These are phyloP conservation scores for Hericium alpestre DNA, from an alignment of 768 basidiomycete genomes.

Conservation along the genomic window DNA sequence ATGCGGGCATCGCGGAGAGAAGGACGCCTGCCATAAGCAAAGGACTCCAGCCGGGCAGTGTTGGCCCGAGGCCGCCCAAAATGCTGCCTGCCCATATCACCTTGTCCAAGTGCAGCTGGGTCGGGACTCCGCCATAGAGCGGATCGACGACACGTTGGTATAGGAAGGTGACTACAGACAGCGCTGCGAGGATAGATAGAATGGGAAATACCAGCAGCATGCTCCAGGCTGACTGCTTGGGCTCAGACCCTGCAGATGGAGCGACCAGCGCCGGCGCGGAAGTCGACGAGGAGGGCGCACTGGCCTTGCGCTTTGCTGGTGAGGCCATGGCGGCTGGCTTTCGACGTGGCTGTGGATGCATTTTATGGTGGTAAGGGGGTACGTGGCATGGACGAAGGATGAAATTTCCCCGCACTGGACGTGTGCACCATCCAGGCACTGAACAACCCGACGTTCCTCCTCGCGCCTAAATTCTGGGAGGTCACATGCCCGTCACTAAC, in stretches of 20 bases:
- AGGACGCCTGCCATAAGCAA: constrained; percentile 29
- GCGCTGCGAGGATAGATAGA: constrained; percentile 16
- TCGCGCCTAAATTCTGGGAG: background rate
- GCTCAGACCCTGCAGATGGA: background rate
- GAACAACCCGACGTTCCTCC: background rate
- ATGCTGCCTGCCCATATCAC: constrained; percentile 24
- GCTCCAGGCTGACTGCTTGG: background rate
- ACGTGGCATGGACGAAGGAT: background rate
- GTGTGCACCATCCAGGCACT: background rate
- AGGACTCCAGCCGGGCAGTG: constrained; percentile 22
- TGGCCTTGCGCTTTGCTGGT: background rate
- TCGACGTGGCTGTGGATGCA: constrained; percentile 10
- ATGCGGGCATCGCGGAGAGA: constrained; percentile 39
- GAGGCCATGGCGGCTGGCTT: constrained; percentile 2
- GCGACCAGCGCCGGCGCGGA: background rate
- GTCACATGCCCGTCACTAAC: background rate
- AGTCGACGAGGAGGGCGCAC: background rate
- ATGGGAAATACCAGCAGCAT: constrained; percentile 18
- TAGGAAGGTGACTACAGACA: constrained; percentile 50
- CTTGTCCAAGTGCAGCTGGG: constrained; percentile 36
- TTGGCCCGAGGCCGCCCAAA: constrained; percentile 24
- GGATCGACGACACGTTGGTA: constrained; percentile 60
- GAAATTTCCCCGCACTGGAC: background rate
- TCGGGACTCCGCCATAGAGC: constrained; percentile 54
- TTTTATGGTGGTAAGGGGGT: background rate